Conservation (phyloP, 2,329 filamentous ascomycete genomes). For the Ceratocystis colombiana region DNA sequence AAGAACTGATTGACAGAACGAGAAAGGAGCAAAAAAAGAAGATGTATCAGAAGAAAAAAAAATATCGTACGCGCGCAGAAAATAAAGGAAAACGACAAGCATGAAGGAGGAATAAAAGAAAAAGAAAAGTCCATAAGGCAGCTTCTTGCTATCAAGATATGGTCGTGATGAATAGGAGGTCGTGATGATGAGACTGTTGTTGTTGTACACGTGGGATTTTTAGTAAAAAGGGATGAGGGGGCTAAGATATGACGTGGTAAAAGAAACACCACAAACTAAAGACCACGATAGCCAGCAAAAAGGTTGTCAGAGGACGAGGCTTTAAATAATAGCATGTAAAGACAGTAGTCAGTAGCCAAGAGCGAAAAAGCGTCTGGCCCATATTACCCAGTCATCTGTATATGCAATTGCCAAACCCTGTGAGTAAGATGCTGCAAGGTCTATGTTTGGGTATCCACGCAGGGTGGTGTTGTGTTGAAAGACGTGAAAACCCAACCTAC, state of each 20-base stretch:
- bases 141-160: constrained; percentile 5
- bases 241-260: background rate
- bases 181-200: constrained; percentile 16
- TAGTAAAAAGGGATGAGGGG: background rate
- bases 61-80: constrained; percentile 11
- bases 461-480: background rate
- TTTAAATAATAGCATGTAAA: background rate
- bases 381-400: background rate
- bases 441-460: background rate
- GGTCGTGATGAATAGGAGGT: constrained; percentile 12
- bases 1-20: background rate
- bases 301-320: background rate
- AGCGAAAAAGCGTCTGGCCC: background rate
- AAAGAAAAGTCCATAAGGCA: constrained; percentile 8
- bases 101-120: background rate
- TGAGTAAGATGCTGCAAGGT: background rate
- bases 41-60: constrained; percentile 14
- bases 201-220: constrained; percentile 12
- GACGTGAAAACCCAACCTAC: background rate
- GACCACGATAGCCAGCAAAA: constrained; percentile 6
- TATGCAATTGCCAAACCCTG: background rate
- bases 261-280: constrained; percentile 1
- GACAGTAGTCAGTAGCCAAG: background rate
- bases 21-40: constrained; percentile 12
- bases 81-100: constrained; percentile 19